Evolutionary conservation across 768 basidiomycete genomes (phyloP).

Genomic region (Amylocystis lapponica): DNA sequence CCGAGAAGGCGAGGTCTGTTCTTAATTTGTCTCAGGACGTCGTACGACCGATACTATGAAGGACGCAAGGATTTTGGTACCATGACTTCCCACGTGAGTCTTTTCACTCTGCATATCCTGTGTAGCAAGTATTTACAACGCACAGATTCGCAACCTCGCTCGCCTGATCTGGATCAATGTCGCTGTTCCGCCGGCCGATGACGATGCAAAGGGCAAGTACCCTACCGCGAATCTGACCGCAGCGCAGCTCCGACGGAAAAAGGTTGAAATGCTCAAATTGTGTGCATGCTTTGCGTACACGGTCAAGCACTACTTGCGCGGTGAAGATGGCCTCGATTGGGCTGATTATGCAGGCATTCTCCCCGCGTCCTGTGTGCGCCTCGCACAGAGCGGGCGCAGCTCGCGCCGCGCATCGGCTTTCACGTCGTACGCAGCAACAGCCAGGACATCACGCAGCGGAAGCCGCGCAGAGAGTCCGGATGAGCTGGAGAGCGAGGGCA

Average conservation of each 20-base stretch:
- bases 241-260: constrained; percentile 53
- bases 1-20: too few species aligned
- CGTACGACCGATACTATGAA: constrained; percentile 85
- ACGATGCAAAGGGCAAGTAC: constrained; percentile 48
- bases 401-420: constrained; percentile 27
- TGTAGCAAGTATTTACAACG: neutral
- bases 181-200: constrained; percentile 53
- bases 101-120: neutral
- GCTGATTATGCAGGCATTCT: constrained; percentile 64
- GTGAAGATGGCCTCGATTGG: constrained; percentile 70
- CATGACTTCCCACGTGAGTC: constrained; percentile 55
- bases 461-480: constrained; percentile 8
- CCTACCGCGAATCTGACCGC: constrained; percentile 40
- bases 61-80: constrained; percentile 80
- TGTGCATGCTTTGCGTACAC: constrained; percentile 68
- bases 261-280: constrained; percentile 66
- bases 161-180: constrained; percentile 80
- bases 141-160: constrained; percentile 62
- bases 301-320: constrained; percentile 77
- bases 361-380: constrained; percentile 52
- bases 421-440: constrained; percentile 35
- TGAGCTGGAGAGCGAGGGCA: neutral
- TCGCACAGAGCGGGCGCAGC: constrained; percentile 16
- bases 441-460: constrained; percentile 10
- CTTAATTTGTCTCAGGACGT: constrained; percentile 44